phyloP scores from a whole-genome alignment of 345 rosid species.

The Punica granatum region DNA sequence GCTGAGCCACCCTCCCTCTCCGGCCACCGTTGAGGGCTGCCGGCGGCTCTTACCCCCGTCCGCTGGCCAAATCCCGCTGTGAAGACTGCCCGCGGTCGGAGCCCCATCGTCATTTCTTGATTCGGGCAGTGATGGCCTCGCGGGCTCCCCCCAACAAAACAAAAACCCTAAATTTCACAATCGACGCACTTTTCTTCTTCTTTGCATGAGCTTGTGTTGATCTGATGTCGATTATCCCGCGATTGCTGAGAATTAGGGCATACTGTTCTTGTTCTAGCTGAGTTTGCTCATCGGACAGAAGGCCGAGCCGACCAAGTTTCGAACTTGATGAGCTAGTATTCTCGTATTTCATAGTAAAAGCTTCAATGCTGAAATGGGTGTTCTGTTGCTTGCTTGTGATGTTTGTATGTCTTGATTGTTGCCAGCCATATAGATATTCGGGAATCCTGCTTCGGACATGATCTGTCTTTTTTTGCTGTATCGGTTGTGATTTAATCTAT shows the following conservation, averaged over 20 bases:
- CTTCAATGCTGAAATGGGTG: not conserved
- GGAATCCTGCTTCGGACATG: not conserved
- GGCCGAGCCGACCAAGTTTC: not conserved
- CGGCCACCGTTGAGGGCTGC: constrained; percentile 21
- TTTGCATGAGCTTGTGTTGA: not conserved
- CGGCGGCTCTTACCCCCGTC: constrained; percentile 35
- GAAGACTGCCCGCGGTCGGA: constrained; percentile 84
- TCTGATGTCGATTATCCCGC: not conserved
- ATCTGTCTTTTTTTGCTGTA: not conserved
- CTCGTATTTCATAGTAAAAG: not conserved
- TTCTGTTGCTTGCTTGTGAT: not conserved
- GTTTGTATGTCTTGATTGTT: constrained; percentile 3
- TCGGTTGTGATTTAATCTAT: not conserved
- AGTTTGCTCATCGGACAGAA: not conserved
- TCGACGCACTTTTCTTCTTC: not conserved
- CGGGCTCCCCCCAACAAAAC: constrained; percentile 35
- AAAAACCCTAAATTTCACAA: not conserved
- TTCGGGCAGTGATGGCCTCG: constrained; percentile 55
- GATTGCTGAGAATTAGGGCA: not conserved
- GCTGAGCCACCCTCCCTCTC: constrained; percentile 23
- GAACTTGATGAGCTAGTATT: not conserved
- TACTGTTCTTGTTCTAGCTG: not conserved
- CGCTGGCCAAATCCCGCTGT: constrained; percentile 36
- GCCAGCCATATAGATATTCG: too few relatives aligned
- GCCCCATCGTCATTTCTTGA: constrained; percentile 17